Evolutionary conservation across 495 filamentous ascomycete genomes (phyloP), one percentile per base, ranked within the genome.

Genomic region (Acidomyces sp.): DNA sequence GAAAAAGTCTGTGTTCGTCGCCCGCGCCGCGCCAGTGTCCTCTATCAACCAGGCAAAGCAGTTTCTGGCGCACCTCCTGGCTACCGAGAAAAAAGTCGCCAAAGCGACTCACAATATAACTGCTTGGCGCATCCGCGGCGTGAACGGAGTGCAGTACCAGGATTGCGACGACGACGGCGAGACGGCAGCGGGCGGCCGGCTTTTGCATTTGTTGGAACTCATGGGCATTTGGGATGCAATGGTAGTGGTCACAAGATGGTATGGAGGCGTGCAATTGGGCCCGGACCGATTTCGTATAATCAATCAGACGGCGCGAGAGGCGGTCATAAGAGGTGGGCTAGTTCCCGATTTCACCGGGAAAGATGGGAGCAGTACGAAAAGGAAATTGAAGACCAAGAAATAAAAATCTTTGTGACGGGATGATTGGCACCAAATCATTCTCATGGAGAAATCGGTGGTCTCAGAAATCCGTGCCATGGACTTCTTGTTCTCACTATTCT

Each of bases 81-180:
- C 75, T 15, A 78, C 72, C 0, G 85, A 96, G 60, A 88, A 82
- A 61, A 80, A 78, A 47, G 78, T 80, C 28, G 76, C 83, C 7
- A 72, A 71, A 28, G 90, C 90, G 7, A 88, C 87, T 42, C 90
- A 97, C 59, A 96, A 95, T 58, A 94, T 95, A 47, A 70, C 65
- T 19, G 78, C 78, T 22, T 80, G 73, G 68, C 67, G 76, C 4
- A 77, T 80, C 16, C 62, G 63, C 26, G 66, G 64, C n/a, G 55
- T 60, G 0, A 34, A 39, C 15, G 51, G 41, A 20, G 71, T 77
- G 15, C 68, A 67, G 25, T 81, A 75, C 42, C 84, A 95, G 57
- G 90, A 97, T 61, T 93, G 79, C 55, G 79, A 97, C 51, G 90
- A 96, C 56, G 90, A 97, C 55, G 90, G 90, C 9, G 90, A 97